phyloP scores from a whole-genome alignment of 2,329 filamentous ascomycete species.

The Pseudohalonectria lignicola region DNA sequence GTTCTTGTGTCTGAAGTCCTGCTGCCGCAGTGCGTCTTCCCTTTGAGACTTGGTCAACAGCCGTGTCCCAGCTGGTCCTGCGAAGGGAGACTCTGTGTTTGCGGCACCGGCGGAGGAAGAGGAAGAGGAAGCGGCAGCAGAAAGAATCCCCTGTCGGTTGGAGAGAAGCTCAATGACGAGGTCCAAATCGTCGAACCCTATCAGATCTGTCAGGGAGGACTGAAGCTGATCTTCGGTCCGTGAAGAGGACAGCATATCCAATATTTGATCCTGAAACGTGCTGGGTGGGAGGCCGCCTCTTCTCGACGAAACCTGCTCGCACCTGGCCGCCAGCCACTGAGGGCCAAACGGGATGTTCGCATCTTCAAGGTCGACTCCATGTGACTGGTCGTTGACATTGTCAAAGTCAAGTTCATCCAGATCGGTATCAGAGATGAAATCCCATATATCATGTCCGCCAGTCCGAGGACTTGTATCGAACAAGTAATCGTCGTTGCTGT shows the following conservation, averaged over 20 bases:
- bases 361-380: conserved; percentile 20
- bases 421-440: conserved; percentile 74
- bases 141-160: conserved; percentile 58
- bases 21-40: conserved; percentile 63
- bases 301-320: conserved; percentile 49
- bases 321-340: conserved; percentile 63
- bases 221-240: conserved; percentile 77
- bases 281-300: conserved; percentile 57
- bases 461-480: conserved; percentile 37
- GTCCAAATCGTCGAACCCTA: conserved; percentile 90
- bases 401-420: conserved; percentile 41
- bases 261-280: conserved; percentile 68
- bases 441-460: conserved; percentile 78
- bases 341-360: conserved; percentile 34
- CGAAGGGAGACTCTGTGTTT: neutral
- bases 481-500: conserved; percentile 60
- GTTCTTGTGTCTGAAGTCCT: conserved; percentile 77
- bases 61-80: conserved; percentile 22
- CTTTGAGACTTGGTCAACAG: conserved; percentile 69
- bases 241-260: conserved; percentile 60
- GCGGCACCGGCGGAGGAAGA: conserved; percentile 15
- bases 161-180: conserved; percentile 85
- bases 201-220: conserved; percentile 74
- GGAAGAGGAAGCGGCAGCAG: conserved; percentile 20
- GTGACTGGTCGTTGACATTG: conserved; percentile 24